Evolutionary conservation across 2,329 filamentous ascomycete genomes (phyloP).

Genomic region (Pleomassaria siparia): DNA sequence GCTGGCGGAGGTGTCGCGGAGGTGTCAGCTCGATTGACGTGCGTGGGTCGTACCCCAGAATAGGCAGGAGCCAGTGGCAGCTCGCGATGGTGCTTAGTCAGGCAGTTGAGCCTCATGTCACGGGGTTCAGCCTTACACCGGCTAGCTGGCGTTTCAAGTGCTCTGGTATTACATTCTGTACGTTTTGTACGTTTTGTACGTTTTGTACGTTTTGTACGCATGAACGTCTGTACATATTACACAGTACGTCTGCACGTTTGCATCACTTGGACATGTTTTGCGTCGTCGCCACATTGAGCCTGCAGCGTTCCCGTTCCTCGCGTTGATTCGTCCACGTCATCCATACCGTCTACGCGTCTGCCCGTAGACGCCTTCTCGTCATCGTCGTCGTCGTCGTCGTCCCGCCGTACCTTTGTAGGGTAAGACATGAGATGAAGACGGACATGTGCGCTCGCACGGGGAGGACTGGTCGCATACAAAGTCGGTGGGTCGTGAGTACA

Average conservation of each 20-base stretch:
- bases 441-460: constrained; percentile 6
- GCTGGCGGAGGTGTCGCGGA: constrained; percentile 15
- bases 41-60: constrained; percentile 12
- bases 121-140: constrained; percentile 6
- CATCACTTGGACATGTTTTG: background rate
- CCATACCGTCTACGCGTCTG: too few species aligned
- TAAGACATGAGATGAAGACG: background rate
- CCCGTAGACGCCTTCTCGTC: background rate
- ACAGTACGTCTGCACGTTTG: background rate
- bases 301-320: background rate
- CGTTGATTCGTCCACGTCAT: constrained; percentile 1
- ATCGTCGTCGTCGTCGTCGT: background rate
- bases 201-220: too few species aligned
- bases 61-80: constrained; percentile 14
- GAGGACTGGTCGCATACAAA: background rate
- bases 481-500: too few species aligned
- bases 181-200: too few species aligned
- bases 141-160: too few species aligned
- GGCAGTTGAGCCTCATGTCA: constrained; percentile 6
- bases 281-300: background rate
- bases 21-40: constrained; percentile 15
- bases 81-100: background rate
- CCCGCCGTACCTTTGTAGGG: too few species aligned
- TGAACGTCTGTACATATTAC: too few species aligned
- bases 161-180: too few species aligned